Evolutionary conservation across 495 filamentous ascomycete species (phyloP).

Genomic region (Hypoxylon fuscum): DNA sequence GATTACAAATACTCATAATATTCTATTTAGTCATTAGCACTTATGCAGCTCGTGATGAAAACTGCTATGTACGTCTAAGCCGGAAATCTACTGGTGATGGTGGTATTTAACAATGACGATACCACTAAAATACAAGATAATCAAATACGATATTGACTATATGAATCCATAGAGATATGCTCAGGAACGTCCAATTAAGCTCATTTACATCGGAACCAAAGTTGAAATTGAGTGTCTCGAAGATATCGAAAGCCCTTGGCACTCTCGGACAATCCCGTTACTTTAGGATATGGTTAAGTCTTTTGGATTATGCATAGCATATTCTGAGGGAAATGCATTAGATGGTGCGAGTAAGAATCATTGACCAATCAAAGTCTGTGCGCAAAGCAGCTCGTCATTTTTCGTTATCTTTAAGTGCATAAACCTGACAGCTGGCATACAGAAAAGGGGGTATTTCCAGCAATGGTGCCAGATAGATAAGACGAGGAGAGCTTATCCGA

Average conservation of each 20-base stretch:
- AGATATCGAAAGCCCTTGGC: constrained; percentile 20
- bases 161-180: background rate
- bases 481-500: background rate
- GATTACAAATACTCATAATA: too few relatives aligned
- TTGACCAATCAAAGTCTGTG: background rate
- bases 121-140: background rate
- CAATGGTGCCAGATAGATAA: too few relatives aligned
- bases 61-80: too few relatives aligned
- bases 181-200: constrained; percentile 30
- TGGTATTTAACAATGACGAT: background rate
- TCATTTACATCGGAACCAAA: constrained; percentile 10
- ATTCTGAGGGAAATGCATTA: constrained; percentile 2
- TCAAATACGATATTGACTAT: background rate
- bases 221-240: constrained; percentile 10
- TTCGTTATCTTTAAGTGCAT: background rate
- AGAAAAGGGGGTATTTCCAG: too few relatives aligned
- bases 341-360: background rate
- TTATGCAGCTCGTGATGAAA: too few relatives aligned
- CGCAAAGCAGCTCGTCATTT: background rate
- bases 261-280: constrained; percentile 9
- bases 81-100: too few relatives aligned
- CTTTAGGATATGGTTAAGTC: constrained; percentile 1
- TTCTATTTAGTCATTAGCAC: too few relatives aligned
- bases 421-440: background rate
- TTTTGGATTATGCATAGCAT: constrained; percentile 1